Evolutionary conservation across 352 stramenopile genomes (phyloP).

Genomic region (Phytopythium oedochilum): DNA sequence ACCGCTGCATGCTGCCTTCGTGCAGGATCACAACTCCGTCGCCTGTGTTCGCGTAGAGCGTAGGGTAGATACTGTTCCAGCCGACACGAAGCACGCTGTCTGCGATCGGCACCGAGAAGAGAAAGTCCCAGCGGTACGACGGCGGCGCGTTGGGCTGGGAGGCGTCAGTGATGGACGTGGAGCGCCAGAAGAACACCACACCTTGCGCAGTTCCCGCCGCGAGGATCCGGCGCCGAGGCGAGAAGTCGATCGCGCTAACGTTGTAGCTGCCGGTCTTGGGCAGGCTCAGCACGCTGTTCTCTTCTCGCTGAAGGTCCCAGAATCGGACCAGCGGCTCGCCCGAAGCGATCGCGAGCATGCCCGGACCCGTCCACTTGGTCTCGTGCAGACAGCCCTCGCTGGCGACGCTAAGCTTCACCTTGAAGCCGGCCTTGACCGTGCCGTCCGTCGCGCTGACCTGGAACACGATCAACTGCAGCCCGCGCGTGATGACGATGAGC

Average conservation of each 20-base stretch:
- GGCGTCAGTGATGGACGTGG: slow-evolving; percentile 36
- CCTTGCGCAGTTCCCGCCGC: slow-evolving; percentile 85
- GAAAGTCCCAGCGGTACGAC: slow-evolving; percentile 63
- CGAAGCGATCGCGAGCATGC: slow-evolving; percentile 87
- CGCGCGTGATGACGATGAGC: slow-evolving; percentile 90
- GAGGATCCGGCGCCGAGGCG: slow-evolving; percentile 80
- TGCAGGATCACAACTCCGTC: slow-evolving; percentile 78
- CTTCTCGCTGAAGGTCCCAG: slow-evolving; percentile 89
- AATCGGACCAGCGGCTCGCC: slow-evolving; percentile 89
- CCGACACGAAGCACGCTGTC: slow-evolving; percentile 44
- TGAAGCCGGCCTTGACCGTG: slow-evolving; percentile 79
- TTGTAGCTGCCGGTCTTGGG: slow-evolving; percentile 56
- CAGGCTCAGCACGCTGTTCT: slow-evolving; percentile 90
- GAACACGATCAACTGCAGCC: slow-evolving; percentile 86
- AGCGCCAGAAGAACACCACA: slow-evolving; percentile 88
- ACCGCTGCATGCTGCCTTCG: slow-evolving; percentile 83
- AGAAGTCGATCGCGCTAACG: slow-evolving; percentile 88
- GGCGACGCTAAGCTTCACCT: slow-evolving; percentile 88
- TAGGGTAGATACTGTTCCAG: slow-evolving; percentile 63
- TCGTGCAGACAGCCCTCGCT: slow-evolving; percentile 79
- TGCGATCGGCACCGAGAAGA: slow-evolving; percentile 56
- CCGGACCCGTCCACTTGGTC: slow-evolving; percentile 86
- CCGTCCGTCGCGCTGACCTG: slow-evolving; percentile 78
- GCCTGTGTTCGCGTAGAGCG: slow-evolving; percentile 64
- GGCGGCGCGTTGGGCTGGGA: slow-evolving; percentile 12